Evolutionary conservation across 345 rosid genomes (phyloP).

Genomic region (Gossypioides kirkii): DNA sequence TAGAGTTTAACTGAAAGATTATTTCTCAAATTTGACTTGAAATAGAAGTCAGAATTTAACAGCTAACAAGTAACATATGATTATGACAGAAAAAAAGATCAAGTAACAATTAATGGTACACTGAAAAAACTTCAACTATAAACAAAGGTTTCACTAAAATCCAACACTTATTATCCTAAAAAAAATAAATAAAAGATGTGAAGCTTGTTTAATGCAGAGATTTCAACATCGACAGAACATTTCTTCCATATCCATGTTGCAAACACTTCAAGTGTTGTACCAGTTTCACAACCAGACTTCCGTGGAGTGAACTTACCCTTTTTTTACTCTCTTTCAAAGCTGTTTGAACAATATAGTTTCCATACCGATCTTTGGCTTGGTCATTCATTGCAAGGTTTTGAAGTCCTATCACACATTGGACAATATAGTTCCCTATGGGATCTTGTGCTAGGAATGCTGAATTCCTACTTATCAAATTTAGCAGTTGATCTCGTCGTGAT

Average conservation of each 20-base stretch:
- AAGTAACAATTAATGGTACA: too few relatives aligned
- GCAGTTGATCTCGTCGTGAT: background rate
- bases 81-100: too few relatives aligned
- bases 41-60: too few relatives aligned
- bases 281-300: background rate
- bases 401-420: background rate
- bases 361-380: background rate
- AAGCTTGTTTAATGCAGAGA: background rate
- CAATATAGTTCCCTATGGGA: background rate
- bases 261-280: background rate
- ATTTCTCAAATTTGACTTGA: too few relatives aligned
- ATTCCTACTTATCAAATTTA: background rate
- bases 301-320: background rate
- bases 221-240: background rate
- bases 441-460: background rate
- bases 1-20: too few relatives aligned
- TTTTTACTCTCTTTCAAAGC: background rate
- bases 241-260: slow-evolving; percentile 1
- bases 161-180: too few relatives aligned
- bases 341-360: slow-evolving; percentile 6
- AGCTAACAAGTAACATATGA: too few relatives aligned
- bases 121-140: too few relatives aligned
- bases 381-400: background rate
- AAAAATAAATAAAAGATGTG: background rate
- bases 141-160: too few relatives aligned